These are phyloP conservation scores for Ramularia collo-cygni DNA, from an alignment of 2,329 filamentous ascomycete genomes.

Conservation along the genomic window DNA sequence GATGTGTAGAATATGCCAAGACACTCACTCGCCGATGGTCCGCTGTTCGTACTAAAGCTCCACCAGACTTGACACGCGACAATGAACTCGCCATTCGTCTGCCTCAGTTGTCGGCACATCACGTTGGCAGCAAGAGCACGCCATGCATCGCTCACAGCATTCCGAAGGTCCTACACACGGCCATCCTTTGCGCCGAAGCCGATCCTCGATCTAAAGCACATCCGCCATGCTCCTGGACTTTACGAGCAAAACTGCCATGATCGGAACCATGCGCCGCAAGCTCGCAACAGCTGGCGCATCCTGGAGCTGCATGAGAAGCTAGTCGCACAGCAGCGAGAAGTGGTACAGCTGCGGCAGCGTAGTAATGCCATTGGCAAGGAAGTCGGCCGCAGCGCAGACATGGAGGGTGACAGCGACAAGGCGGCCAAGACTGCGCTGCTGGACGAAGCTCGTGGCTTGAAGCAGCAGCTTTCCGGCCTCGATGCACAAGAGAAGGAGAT, in stretches of 20 bases:
- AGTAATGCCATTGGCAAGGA: conserved; percentile 58
- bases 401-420: conserved; percentile 32
- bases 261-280: conserved; percentile 65
- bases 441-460: conserved; percentile 57
- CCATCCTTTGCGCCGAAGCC: conserved; percentile 72
- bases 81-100: conserved; percentile 14
- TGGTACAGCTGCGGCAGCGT: conserved; percentile 56
- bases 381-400: conserved; percentile 32
- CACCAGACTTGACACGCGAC: conserved; percentile 1
- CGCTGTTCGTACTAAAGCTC: not conserved
- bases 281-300: conserved; percentile 48
- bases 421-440: conserved; percentile 41
- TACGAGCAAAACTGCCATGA: conserved; percentile 78
- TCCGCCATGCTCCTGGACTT: conserved; percentile 74
- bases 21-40: not conserved
- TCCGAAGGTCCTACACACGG: conserved; percentile 37
- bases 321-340: conserved; percentile 49
- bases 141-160: conserved; percentile 1
- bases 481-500: conserved; percentile 57
- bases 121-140: not conserved
- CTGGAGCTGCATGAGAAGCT: conserved; percentile 43
- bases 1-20: too few species aligned
- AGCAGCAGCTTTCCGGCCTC: conserved; percentile 54
- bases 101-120: conserved; percentile 11
- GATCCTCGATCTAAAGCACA: conserved; percentile 77